Percentiles rank a stretch among this genome's conserved stretches.
These are phyloP conservation scores for Sporopachydermia cereana DNA, from an alignment of 1,139 yeast genomes.

Conservation along the genomic window DNA sequence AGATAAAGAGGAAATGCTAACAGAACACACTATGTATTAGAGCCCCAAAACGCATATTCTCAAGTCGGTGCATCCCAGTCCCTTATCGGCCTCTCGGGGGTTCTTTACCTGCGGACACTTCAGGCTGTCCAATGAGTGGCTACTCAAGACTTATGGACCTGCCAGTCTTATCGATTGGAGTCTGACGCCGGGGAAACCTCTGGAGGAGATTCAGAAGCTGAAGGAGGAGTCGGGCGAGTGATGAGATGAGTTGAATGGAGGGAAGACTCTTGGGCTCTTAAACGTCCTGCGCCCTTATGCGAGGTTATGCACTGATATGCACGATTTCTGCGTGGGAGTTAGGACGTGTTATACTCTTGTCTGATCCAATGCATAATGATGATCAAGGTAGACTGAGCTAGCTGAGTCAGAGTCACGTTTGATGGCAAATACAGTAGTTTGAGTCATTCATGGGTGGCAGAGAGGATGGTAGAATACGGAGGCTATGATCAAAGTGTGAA, in stretches of 20 bases:
- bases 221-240: background rate
- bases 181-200: slow-evolving; percentile 14
- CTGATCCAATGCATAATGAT: too few species aligned
- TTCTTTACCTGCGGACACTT: slow-evolving; percentile 70
- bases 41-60: slow-evolving; percentile 38
- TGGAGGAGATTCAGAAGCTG: slow-evolving; percentile 16
- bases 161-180: slow-evolving; percentile 55
- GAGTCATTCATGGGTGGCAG: too few species aligned
- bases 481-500: too few species aligned
- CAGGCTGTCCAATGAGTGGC: slow-evolving; percentile 63
- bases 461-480: too few species aligned
- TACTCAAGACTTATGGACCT: slow-evolving; percentile 33
- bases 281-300: too few species aligned
- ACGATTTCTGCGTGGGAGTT: too few species aligned
- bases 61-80: slow-evolving; percentile 86
- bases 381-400: too few species aligned
- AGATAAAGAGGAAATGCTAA: background rate
- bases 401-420: too few species aligned
- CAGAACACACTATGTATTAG: slow-evolving; percentile 7
- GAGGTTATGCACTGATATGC: too few species aligned
- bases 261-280: too few species aligned
- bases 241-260: background rate
- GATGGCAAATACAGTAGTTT: too few species aligned
- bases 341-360: too few species aligned
- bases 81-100: slow-evolving; percentile 79